phyloP scores from a whole-genome alignment of 2,329 filamentous ascomycete genomes.

The Chaetomium olivaceum region DNA sequence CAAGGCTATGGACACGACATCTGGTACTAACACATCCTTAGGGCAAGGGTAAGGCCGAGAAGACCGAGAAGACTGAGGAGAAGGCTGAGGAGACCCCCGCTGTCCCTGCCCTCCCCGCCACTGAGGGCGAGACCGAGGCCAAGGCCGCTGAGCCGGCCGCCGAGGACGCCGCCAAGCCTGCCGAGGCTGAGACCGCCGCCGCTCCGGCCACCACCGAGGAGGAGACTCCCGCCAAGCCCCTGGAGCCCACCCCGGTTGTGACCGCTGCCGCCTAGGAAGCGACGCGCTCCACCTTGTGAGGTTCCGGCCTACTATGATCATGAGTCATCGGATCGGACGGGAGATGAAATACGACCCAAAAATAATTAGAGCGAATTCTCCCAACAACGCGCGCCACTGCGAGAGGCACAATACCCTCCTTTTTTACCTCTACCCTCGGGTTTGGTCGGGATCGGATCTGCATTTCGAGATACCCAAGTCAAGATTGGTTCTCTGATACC shows the following conservation, averaged over 20 bases:
- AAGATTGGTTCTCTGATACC: constrained; percentile 47
- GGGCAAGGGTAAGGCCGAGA: constrained; percentile 41
- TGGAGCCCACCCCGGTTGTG: constrained; percentile 49
- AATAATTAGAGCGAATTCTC: constrained; percentile 34
- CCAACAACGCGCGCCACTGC: constrained; percentile 22
- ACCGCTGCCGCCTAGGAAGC: constrained; percentile 53
- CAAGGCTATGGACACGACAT: background rate
- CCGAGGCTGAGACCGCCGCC: constrained; percentile 33
- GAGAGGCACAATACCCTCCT: constrained; percentile 22
- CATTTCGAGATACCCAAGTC: constrained; percentile 61
- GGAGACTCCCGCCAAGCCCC: constrained; percentile 41
- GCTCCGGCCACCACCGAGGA: constrained; percentile 35
- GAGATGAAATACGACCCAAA: constrained; percentile 27
- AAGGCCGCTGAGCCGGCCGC: constrained; percentile 33
- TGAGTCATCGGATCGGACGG: constrained; percentile 25
- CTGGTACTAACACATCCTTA: constrained; percentile 1
- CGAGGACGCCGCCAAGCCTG: constrained; percentile 40
- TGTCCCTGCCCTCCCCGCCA: constrained; percentile 41
- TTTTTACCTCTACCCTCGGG: constrained; percentile 27
- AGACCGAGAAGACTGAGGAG: constrained; percentile 41
- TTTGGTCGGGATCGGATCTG: constrained; percentile 54
- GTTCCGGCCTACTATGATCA: constrained; percentile 28
- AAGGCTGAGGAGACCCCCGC: constrained; percentile 47
- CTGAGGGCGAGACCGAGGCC: constrained; percentile 36
- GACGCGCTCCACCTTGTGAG: constrained; percentile 19